phyloP scores from a whole-genome alignment of 345 rosid species.

The Cardiospermum halicacabum region DNA sequence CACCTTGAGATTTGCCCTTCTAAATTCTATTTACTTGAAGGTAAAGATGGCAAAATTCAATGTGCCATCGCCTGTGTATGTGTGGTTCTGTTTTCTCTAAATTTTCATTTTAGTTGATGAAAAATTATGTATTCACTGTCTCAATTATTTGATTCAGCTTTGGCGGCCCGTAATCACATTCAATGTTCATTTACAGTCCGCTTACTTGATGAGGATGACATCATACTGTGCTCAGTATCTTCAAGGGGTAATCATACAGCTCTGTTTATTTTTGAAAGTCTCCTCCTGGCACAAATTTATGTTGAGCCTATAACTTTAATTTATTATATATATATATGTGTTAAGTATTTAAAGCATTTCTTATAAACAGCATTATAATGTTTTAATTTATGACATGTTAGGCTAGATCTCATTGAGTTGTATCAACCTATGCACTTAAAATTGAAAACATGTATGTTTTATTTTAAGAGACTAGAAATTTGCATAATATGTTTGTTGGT shows the following conservation, averaged over 20 bases:
- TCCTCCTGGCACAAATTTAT: neutral
- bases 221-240: conserved; percentile 48
- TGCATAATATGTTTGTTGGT: neutral
- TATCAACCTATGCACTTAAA: neutral
- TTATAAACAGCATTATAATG: too few species aligned
- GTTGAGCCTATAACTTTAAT: neutral
- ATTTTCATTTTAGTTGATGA: conserved; percentile 1
- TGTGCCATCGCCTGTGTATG: neutral
- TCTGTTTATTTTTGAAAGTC: conserved; percentile 1
- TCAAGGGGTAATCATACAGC: conserved; percentile 41
- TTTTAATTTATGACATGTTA: neutral
- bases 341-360: too few species aligned
- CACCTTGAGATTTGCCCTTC: neutral
- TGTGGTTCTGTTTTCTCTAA: neutral
- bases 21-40: neutral
- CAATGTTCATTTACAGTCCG: conserved; percentile 59
- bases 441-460: neutral
- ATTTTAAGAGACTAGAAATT: neutral
- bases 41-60: neutral
- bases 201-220: conserved; percentile 65
- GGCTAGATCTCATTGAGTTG: neutral
- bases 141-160: conserved; percentile 46
- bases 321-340: too few species aligned
- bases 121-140: too few species aligned
- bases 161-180: conserved; percentile 56